Base-by-base conservation (phyloP, 2,329 filamentous ascomycete genomes). In the Penicillium decumbens region DNA sequence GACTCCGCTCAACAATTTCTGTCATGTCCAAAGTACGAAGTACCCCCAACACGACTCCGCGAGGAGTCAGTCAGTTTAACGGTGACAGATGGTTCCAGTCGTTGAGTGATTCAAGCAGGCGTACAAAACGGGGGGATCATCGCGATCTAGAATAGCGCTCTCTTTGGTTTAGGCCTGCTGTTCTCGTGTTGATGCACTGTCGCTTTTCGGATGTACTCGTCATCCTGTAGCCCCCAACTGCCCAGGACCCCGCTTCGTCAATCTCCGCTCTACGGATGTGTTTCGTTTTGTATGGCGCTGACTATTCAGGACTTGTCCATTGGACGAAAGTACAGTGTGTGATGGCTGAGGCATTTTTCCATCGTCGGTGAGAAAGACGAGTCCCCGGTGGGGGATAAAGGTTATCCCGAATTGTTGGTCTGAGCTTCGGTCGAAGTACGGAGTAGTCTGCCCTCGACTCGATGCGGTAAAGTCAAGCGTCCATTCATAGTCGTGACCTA, bases 131-230 rank as follows among this genome's bases (percentile, higher is more conserved):
- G 49, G 1, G 66, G 62, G 2, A 62, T 20, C 9, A 67, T 51
- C 3, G 65, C 70, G 18, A 70, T 55, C 65, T 67, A 70, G 41
- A 70, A 68, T 39, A 47, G 45, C 30, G 29, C 24, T 37, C 30
- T 61, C 65, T 60, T 65, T 40, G 68, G 65, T 6, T 63, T 62
- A 1, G 59, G 56, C 29, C 67, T 67, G 4, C 66, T 46, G 8
- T 61, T 46, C 43, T 69, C 66, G 23, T 25, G 13, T 9, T 30
- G 8, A 20, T 18, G 3, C 3, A 5, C 2, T 37, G 8, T 9
- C 7, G 27, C 33, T 12, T 15, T 8, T 7, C 18, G 60, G 40
- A 53, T 54, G 43, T 27, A 25, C 10, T 40, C 6, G 20, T 27
- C 38, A 40, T 40, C 23, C 12, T 23, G 23, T 20, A 39, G 37